phyloP scores from a whole-genome alignment of 371 early-diverging fungal species.

The Paraphysoderma sedebokerense region DNA sequence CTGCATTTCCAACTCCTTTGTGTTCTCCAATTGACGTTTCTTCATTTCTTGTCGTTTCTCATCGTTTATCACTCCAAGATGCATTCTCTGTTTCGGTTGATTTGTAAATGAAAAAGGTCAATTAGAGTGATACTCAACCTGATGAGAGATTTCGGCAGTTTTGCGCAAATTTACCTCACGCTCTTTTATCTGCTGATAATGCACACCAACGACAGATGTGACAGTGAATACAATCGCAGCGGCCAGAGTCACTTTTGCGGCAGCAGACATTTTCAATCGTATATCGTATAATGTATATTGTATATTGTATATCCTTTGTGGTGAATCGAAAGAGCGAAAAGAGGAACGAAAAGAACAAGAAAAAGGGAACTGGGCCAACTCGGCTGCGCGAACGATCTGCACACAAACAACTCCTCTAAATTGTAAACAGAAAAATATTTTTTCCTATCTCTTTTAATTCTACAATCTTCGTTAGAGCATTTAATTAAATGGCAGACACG shows the following conservation, averaged over 20 bases:
- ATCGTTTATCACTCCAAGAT: background rate
- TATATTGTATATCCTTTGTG: too few species aligned
- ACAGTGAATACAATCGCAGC: background rate
- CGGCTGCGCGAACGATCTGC: too few species aligned
- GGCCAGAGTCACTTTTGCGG: background rate
- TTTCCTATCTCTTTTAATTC: too few species aligned
- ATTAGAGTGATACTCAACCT: background rate
- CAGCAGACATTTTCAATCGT: slow-evolving; percentile 1
- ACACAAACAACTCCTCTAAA: too few species aligned
- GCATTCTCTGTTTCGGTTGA: background rate
- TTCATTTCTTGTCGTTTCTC: background rate
- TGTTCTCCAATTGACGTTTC: background rate
- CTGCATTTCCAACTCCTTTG: background rate
- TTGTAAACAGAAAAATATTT: too few species aligned
- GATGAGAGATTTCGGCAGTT: background rate
- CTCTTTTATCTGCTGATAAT: background rate
- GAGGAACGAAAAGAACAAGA: too few species aligned
- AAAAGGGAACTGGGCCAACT: too few species aligned
- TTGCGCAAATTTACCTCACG: background rate
- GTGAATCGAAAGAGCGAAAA: too few species aligned
- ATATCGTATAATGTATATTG: too few species aligned
- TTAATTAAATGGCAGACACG: too few species aligned
- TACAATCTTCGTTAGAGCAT: too few species aligned
- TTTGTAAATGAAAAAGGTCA: background rate
- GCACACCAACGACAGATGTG: background rate